Percentiles rank a stretch among this genome's conserved stretches.
These are phyloP conservation scores for Candida tetrigidarum DNA, from an alignment of 1,139 yeast genomes.

Conservation along the genomic window DNA sequence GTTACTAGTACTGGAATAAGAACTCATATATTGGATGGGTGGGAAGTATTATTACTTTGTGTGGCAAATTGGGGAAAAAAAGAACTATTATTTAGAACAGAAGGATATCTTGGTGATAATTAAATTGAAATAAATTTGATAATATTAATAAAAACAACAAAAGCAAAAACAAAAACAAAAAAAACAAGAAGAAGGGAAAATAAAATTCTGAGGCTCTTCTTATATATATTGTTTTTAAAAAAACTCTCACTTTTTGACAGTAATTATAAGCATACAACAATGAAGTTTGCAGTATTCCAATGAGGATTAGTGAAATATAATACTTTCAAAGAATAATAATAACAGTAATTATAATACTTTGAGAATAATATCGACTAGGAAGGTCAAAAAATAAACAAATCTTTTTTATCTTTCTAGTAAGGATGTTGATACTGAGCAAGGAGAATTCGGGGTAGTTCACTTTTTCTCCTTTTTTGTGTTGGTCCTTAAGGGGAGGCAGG, in stretches of 20 bases:
- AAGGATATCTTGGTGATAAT: neutral
- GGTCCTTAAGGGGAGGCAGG: too few species aligned
- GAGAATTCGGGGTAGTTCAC: too few species aligned
- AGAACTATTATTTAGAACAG: neutral
- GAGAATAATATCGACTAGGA: too few species aligned
- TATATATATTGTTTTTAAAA: neutral
- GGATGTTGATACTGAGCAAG: neutral
- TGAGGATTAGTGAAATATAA: neutral
- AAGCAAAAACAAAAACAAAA: neutral
- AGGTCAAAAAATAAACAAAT: too few species aligned
- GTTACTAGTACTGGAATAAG: slow-evolving; percentile 1
- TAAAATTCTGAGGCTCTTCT: neutral
- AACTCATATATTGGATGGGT: slow-evolving; percentile 5
- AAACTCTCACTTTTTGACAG: neutral
- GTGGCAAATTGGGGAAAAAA: neutral
- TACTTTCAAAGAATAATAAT: neutral
- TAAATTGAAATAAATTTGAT: neutral
- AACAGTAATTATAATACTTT: too few species aligned
- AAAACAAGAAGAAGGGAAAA: neutral
- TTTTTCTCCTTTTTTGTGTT: too few species aligned
- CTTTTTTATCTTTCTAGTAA: too few species aligned
- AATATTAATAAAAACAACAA: neutral
- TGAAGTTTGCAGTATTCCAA: too few species aligned
- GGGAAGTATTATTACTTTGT: neutral
- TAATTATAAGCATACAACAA: neutral